Evolutionary conservation across 2,329 filamentous ascomycete species (phyloP), one percentile per base, ranked within the genome.

Genomic region (Cadophora luteo-olivacea): DNA sequence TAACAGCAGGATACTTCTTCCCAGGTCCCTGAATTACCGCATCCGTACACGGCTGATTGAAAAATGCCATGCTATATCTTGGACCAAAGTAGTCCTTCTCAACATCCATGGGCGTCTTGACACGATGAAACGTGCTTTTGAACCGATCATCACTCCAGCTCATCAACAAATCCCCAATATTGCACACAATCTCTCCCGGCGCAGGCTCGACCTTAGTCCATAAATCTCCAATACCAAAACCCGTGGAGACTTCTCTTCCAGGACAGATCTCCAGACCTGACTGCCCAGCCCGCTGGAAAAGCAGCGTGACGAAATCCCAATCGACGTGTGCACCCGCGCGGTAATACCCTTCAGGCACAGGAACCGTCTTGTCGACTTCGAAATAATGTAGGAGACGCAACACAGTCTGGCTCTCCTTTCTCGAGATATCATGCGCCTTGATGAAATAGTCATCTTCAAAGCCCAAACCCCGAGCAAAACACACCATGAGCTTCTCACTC

Each of bases 151-250:
- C 88, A 33, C 84, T 87, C 87, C 88, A 90, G 52, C 82, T 85
- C 89, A 91, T 90, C 19, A 91, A 80, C 65, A 91, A 79, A 75
- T 91, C 88, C 4, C 89, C 89, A 69, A 90, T 88, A 72, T 90
- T 90, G 77, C 88, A 90, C 9, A 91, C 85, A 66, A 89, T 87
- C 69, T 84, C 84, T 0, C 83, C 85, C 0, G 80, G 80, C 1
- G 76, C 78, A 6, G 85, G 85, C 69, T 87, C 84, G n/a, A 91
- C 83, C 68, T 86, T 86, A 11, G 88, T 91, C 89, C 89, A 91
- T 0, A 78, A 78, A 73, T 90, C 87, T 0, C 86, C 86, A 57
- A 84, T 82, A 0, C 84, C 88, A 70, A 88, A 90, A 3, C 83
- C 82, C 0, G 87, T 90, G 8, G 85, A 83, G 3, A 82, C 85